Base-by-base conservation (phyloP, 2,329 filamentous ascomycete species). In the Cercospora citrullina region DNA sequence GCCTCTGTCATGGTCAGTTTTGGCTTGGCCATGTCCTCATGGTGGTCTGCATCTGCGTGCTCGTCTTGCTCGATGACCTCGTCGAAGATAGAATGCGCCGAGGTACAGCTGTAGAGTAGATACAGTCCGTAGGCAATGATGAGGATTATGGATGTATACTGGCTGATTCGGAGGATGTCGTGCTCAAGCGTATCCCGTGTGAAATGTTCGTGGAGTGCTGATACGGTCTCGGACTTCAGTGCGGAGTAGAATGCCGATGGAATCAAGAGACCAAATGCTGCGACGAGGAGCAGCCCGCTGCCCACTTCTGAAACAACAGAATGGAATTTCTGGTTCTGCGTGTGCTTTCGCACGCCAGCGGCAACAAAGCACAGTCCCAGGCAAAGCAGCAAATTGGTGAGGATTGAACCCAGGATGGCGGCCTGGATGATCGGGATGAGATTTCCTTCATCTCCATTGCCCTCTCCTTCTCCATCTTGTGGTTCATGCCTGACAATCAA, bases 311-410 rank as follows among this genome's bases (percentile, higher is more conserved):
- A 91, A 67, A 96, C 87, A 3, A 89, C 88, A 69, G 90, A 88
- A 75, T 90, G 89, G 76, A 95, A 95, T 7, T 82, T 84, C 74
- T 92, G 86, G 31, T 68, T 70, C 60, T 69, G 42, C 72, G 91
- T 87, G 12, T 90, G 84, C 28, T 88, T 87, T 63, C 84, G 82
- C 45, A 94, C 74, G 12, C 92, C 92, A 45, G 91, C 91, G 21
- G 89, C 85, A 72, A 94, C 89, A 82, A 96, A 96, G 78, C 91
- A 94, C 60, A 90, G 75, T 0, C 74, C 73, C 16, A 95, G 80
- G 73, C 92, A 95, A 3, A 96, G 83, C 53, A 95, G 81, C 80
- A 95, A 85, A 31, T 92, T 96, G 12, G 92, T 92, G 39, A 96
- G 79, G 42, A 96, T 90, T 0, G 90, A 93, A 16, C 92, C 92